Base-by-base conservation (phyloP, 2,329 filamentous ascomycete genomes). In the Lasiodiplodia sp. region DNA sequence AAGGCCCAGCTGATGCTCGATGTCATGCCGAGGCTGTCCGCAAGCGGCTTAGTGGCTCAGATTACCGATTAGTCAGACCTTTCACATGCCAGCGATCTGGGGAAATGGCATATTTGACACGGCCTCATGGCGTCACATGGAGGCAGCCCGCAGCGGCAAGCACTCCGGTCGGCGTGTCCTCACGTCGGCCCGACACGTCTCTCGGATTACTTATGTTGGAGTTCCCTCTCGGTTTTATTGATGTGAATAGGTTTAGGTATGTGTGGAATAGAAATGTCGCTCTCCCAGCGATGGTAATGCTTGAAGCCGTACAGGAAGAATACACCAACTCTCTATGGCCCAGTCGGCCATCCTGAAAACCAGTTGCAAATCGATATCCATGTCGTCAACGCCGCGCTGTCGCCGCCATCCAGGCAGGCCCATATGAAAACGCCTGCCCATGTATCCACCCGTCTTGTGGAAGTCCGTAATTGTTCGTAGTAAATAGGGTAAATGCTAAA, bases 301-400 rank as follows among this genome's bases (percentile, higher is more conserved):
- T 67, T 18, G 51, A 25, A 51, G 51, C 34, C 28, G 12, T 49
- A 67, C 60, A 64, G 34, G 44, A 64, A 64, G 31, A 65, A 23
- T 16, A 31, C 34, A 49, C 47, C 25, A 16, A 65, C 8, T 40
- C 62, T 53, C 34, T 44, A 49, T 53, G 52, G 62, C 51, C 62
- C 28, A 53, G 31, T 25, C 31, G 31, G 31, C 49, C 31, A 53
- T 28, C 25, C n/a, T 40, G 23, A 44, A 21, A 49, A 7, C 58
- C 34, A 25, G 37, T 34, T 25, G 31, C 25, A 58, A 44, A 49
- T 16, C 23, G 47, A 47, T 23, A 49, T 31, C 57, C 57, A 31
- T 47, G 16, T 28, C 31, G 8, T 34, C 40, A 77, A 78, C 76
- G 75, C 76, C 75, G 69, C 72, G 76, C 74, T 77, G 58, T 66